Evolutionary conservation across 2,329 filamentous ascomycete species (phyloP).

Genomic region (Arthrinium puccinioides): DNA sequence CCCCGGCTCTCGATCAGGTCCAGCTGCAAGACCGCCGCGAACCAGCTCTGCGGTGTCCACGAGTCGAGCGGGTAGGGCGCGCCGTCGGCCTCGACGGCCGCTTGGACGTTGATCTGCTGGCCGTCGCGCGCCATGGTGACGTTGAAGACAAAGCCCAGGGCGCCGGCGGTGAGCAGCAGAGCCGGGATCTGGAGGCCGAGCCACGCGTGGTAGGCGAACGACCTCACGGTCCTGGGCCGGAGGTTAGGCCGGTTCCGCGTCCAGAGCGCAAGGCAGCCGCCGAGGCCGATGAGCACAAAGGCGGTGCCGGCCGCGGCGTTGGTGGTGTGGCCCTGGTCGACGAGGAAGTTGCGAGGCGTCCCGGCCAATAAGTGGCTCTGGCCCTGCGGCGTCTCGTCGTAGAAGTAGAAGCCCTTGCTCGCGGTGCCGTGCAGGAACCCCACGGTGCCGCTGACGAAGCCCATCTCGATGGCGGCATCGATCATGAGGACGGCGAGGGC

Average conservation of each 20-base stretch:
- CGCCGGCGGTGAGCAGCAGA: slow-evolving; percentile 25
- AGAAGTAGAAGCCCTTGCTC: slow-evolving; percentile 18
- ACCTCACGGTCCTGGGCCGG: slow-evolving; percentile 2
- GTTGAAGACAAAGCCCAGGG: slow-evolving; percentile 28
- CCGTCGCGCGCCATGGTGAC: slow-evolving; percentile 19
- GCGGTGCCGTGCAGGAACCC: slow-evolving; percentile 27
- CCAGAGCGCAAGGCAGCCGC: slow-evolving; percentile 22
- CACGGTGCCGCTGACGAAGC: slow-evolving; percentile 30
- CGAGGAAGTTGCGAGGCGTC: slow-evolving; percentile 23
- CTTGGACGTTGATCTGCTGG: slow-evolving; percentile 22
- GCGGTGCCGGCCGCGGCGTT: slow-evolving; percentile 30
- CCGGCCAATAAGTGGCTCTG: slow-evolving; percentile 18
- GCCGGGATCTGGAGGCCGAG: slow-evolving; percentile 24
- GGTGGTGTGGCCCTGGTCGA: slow-evolving; percentile 32
- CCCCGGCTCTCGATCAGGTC: slow-evolving; percentile 16
- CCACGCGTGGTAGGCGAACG: slow-evolving; percentile 26
- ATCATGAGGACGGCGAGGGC: slow-evolving; percentile 25
- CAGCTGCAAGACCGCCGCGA: slow-evolving; percentile 24
- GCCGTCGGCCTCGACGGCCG: slow-evolving; percentile 13
- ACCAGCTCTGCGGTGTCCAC: slow-evolving; percentile 35
- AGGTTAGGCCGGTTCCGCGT: slow-evolving; percentile 17
- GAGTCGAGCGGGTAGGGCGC: slow-evolving; percentile 19
- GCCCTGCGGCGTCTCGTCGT: slow-evolving; percentile 6
- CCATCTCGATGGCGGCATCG: slow-evolving; percentile 30
- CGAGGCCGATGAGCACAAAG: slow-evolving; percentile 25